These are phyloP conservation scores for Trichoderma aggressivum DNA, from an alignment of 2,329 filamentous ascomycete species.

Conservation along the genomic window DNA sequence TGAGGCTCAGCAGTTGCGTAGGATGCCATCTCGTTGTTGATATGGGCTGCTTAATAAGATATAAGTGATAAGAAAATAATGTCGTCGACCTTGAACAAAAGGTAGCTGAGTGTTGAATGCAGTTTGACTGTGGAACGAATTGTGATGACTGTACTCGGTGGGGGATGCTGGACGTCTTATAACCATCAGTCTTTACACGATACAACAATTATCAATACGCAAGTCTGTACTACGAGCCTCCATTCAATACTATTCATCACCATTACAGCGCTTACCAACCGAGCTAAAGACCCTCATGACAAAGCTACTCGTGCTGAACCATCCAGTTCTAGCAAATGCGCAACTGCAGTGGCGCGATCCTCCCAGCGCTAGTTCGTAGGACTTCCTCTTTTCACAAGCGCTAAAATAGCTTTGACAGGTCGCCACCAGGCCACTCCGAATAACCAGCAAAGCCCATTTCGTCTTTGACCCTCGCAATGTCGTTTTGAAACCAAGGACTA, in stretches of 20 bases:
- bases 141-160: background rate
- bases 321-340: background rate
- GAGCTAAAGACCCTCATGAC: background rate
- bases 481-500: background rate
- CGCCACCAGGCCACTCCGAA: background rate
- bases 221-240: background rate
- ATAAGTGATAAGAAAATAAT: background rate
- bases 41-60: background rate
- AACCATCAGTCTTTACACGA: background rate
- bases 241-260: background rate
- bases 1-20: slow-evolving; percentile 15
- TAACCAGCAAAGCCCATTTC: background rate
- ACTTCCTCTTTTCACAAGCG: background rate
- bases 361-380: background rate
- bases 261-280: background rate
- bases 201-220: background rate
- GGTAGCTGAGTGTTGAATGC: background rate
- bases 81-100: background rate
- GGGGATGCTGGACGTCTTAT: background rate
- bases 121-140: background rate
- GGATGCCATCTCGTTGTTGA: background rate
- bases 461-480: background rate
- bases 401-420: background rate
- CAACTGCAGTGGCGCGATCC: background rate
- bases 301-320: background rate